Percentiles rank a stretch among this genome's conserved stretches.
phyloP scores from a whole-genome alignment of 1,284 basidiomycete species.

The Ganoderma leucocontextum region DNA sequence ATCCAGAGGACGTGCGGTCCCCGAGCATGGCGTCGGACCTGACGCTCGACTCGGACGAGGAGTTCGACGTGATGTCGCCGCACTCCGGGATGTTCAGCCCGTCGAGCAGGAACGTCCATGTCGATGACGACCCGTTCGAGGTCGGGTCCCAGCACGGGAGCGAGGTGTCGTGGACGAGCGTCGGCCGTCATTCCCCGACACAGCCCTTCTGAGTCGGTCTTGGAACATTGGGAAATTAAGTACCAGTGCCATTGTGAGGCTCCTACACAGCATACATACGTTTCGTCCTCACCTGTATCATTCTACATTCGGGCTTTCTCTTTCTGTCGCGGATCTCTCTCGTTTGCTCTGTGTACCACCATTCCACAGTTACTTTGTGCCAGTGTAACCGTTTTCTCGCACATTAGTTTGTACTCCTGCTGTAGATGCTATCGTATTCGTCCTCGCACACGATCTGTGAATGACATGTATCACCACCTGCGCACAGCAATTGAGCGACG shows the following conservation, averaged over 20 bases:
- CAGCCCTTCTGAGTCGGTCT: slow-evolving; percentile 20
- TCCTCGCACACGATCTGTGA: slow-evolving; percentile 4
- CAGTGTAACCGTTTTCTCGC: slow-evolving; percentile 6
- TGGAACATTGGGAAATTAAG: background rate
- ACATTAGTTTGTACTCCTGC: slow-evolving; percentile 16
- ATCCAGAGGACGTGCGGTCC: slow-evolving; percentile 29
- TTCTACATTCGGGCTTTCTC: background rate
- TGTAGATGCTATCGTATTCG: slow-evolving; percentile 9
- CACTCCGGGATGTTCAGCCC: slow-evolving; percentile 44
- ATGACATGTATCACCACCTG: slow-evolving; percentile 3
- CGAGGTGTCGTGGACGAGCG: slow-evolving; percentile 40
- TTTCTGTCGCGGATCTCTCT: background rate
- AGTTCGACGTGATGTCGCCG: slow-evolving; percentile 37
- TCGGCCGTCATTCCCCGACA: slow-evolving; percentile 39
- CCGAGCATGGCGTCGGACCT: slow-evolving; percentile 33
- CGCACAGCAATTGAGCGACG: background rate
- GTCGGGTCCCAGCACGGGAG: slow-evolving; percentile 32
- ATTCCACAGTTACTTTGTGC: background rate
- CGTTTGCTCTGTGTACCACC: background rate
- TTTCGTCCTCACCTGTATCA: slow-evolving; percentile 6
- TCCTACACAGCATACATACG: background rate
- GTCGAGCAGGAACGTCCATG: slow-evolving; percentile 7
- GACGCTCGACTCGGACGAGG: slow-evolving; percentile 34
- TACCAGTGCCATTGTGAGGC: background rate
- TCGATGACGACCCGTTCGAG: slow-evolving; percentile 37